phyloP scores from a whole-genome alignment of 257 asterid species.

The Plantago ovata region DNA sequence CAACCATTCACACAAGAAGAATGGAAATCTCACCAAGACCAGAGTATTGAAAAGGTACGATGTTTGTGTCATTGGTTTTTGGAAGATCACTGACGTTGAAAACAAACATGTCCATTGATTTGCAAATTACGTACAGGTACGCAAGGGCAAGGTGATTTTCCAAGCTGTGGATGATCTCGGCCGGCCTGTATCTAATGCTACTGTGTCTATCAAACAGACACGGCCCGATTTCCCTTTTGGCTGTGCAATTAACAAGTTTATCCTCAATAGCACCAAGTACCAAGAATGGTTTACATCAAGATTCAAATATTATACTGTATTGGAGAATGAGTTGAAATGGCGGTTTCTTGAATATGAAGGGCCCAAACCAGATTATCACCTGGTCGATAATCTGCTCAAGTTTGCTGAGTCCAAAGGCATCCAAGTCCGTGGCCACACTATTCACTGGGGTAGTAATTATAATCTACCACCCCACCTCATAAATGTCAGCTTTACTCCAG shows the following conservation, averaged over 20 bases:
- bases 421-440: conserved; percentile 31
- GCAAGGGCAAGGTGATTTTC: conserved; percentile 28
- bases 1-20: conserved; percentile 31
- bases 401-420: conserved; percentile 14
- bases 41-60: conserved; percentile 21
- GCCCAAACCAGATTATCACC: conserved; percentile 10
- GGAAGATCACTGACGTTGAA: too few relatives aligned
- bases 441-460: conserved; percentile 23
- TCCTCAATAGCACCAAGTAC: conserved; percentile 14
- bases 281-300: conserved; percentile 23
- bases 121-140: conserved; percentile 14
- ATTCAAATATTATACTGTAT: conserved; percentile 25
- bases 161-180: conserved; percentile 19
- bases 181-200: conserved; percentile 21
- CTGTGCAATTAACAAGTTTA: conserved; percentile 10
- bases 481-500: not conserved
- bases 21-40: conserved; percentile 31
- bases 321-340: conserved; percentile 33
- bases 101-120: not conserved
- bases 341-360: not conserved
- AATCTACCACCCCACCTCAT: conserved; percentile 13
- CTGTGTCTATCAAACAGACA: conserved; percentile 21
- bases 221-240: conserved; percentile 26
- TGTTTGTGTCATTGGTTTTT: too few relatives aligned
- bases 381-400: conserved; percentile 23